Percentiles rank a stretch among this genome's conserved stretches.
Evolutionary conservation across 345 rosid genomes (phyloP).

Genomic region (Passiflora organensis): DNA sequence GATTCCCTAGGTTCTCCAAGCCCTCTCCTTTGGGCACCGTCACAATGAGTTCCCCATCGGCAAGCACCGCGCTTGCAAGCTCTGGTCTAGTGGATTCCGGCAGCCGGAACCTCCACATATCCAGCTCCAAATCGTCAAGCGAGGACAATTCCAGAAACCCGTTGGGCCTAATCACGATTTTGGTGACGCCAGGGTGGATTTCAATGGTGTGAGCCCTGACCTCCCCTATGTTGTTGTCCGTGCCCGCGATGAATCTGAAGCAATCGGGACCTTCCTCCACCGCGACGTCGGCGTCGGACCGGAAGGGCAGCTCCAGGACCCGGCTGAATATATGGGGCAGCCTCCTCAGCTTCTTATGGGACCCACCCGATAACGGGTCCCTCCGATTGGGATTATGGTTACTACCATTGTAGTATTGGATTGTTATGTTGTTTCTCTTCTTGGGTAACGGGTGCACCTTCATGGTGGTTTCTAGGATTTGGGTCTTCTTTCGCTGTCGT

Average conservation of each 20-base stretch:
- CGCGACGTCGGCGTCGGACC: conserved; percentile 78
- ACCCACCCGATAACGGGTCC: conserved; percentile 28
- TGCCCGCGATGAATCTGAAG: conserved; percentile 82
- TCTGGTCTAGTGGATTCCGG: conserved; percentile 87
- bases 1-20: conserved; percentile 33
- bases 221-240: conserved; percentile 47
- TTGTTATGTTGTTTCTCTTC: conserved; percentile 52
- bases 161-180: conserved; percentile 72
- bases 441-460: conserved; percentile 77
- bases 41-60: conserved; percentile 72
- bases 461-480: conserved; percentile 34
- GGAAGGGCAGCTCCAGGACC: conserved; percentile 82
- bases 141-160: conserved; percentile 51
- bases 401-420: conserved; percentile 34
- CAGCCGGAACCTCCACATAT: conserved; percentile 87
- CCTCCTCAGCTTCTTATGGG: conserved; percentile 75
- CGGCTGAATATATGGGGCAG: conserved; percentile 94
- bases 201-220: conserved; percentile 75
- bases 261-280: conserved; percentile 71
- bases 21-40: conserved; percentile 74
- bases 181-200: conserved; percentile 84
- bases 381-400: conserved; percentile 23
- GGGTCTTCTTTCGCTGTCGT: conserved; percentile 1
- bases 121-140: conserved; percentile 72
- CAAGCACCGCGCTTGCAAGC: conserved; percentile 73